phyloP scores from a whole-genome alignment of 495 filamentous ascomycete species.

The Aspergillus sclerotioniger region DNA sequence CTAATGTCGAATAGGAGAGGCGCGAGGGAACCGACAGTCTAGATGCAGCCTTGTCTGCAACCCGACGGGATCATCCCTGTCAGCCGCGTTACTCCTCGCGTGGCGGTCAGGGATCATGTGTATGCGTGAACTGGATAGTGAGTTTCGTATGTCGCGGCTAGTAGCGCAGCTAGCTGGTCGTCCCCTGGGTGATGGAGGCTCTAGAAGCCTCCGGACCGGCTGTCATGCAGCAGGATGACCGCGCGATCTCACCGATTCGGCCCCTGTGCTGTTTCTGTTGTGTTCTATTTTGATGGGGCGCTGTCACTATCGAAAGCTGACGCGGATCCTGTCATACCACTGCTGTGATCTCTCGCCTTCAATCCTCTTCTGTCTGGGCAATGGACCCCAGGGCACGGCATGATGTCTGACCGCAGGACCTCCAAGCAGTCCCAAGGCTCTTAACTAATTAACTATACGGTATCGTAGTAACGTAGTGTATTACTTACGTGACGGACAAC shows the following conservation, averaged over 20 bases:
- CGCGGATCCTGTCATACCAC: too few relatives aligned
- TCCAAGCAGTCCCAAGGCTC: not conserved
- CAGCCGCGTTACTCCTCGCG: slow-evolving; percentile 15
- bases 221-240: not conserved
- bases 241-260: not conserved
- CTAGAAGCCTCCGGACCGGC: not conserved
- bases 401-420: not conserved
- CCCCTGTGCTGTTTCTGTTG: not conserved
- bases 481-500: not conserved
- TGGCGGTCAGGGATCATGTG: slow-evolving; percentile 33
- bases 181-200: not conserved
- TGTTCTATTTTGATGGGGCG: not conserved
- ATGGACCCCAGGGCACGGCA: not conserved
- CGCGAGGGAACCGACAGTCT: not conserved
- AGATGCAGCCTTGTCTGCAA: slow-evolving; percentile 9
- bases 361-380: not conserved
- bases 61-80: slow-evolving; percentile 14
- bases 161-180: not conserved
- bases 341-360: not conserved
- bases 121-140: not conserved
- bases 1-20: not conserved
- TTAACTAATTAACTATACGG: not conserved
- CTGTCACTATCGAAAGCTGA: too few relatives aligned
- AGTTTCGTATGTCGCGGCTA: not conserved
- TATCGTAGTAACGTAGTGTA: too few relatives aligned